phyloP scores from a whole-genome alignment of 768 basidiomycete species.

The Termitomyces sp. region DNA sequence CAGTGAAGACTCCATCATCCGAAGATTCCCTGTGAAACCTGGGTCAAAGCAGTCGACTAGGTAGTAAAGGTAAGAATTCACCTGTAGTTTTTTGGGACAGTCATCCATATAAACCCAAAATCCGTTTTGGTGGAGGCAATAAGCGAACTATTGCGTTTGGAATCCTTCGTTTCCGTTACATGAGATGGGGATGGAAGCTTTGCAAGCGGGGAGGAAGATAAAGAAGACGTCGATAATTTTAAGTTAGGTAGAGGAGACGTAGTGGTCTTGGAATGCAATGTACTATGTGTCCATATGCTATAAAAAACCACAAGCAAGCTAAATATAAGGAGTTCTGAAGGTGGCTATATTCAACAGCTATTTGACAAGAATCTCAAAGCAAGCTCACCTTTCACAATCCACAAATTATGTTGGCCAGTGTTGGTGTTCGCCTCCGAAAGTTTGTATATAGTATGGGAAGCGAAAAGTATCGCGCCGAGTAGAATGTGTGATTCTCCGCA shows the following conservation, averaged over 20 bases:
- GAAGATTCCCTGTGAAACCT: slow-evolving; percentile 50
- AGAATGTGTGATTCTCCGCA: slow-evolving; percentile 62
- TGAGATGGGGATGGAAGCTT: slow-evolving; percentile 31
- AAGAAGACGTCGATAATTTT: slow-evolving; percentile 9
- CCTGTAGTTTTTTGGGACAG: slow-evolving; percentile 85
- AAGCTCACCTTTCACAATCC: slow-evolving; percentile 46
- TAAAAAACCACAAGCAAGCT: slow-evolving; percentile 52
- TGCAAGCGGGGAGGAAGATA: slow-evolving; percentile 7
- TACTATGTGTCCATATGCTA: slow-evolving; percentile 54
- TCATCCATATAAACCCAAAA: slow-evolving; percentile 84
- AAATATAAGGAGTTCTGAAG: slow-evolving; percentile 53
- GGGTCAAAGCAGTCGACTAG: slow-evolving; percentile 5
- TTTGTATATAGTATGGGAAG: slow-evolving; percentile 42
- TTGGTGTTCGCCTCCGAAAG: slow-evolving; percentile 19
- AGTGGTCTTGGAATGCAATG: slow-evolving; percentile 17
- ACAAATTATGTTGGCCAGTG: slow-evolving; percentile 27
- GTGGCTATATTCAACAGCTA: slow-evolving; percentile 1
- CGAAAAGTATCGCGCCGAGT: slow-evolving; percentile 54
- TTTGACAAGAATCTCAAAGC: neutral
- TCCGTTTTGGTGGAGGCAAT: slow-evolving; percentile 35
- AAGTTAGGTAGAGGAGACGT: slow-evolving; percentile 10
- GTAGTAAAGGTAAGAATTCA: slow-evolving; percentile 16
- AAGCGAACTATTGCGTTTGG: slow-evolving; percentile 27
- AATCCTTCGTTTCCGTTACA: slow-evolving; percentile 38
- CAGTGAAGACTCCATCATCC: slow-evolving; percentile 85